phyloP scores from a whole-genome alignment of 257 asterid species.

The Nicotiana attenuata region DNA sequence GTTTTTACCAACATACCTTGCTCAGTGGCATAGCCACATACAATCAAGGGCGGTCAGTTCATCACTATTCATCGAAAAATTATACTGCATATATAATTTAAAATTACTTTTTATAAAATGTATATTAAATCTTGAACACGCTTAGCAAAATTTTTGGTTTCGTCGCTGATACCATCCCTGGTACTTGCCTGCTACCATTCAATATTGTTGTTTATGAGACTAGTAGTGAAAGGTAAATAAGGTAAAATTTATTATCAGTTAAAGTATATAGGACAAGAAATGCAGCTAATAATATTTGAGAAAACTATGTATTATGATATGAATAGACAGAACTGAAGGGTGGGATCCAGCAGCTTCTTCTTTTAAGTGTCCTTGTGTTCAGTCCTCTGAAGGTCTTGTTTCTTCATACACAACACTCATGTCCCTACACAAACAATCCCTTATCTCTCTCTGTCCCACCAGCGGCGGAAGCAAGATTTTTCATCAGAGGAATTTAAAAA shows the following conservation, averaged over 20 bases:
- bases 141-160: no score
- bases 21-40: no score
- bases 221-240: conserved; percentile 1
- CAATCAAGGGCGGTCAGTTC: no score
- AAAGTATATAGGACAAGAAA: background rate
- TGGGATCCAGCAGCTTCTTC: conserved; percentile 2
- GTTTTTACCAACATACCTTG: no score
- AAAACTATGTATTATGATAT: background rate
- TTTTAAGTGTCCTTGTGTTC: background rate
- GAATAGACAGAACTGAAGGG: background rate
- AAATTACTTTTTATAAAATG: no score
- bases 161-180: no score
- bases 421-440: background rate
- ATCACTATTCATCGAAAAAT: no score
- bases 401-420: background rate
- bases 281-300: background rate
- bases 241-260: background rate
- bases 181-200: background rate
- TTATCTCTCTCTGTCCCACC: no score
- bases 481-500: no score
- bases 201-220: background rate
- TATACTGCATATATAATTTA: no score
- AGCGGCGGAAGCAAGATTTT: no score
- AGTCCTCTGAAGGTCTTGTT: background rate
- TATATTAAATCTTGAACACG: no score